Conservation (phyloP, 2,329 filamentous ascomycete species). For the Metarhizium humberi region DNA sequence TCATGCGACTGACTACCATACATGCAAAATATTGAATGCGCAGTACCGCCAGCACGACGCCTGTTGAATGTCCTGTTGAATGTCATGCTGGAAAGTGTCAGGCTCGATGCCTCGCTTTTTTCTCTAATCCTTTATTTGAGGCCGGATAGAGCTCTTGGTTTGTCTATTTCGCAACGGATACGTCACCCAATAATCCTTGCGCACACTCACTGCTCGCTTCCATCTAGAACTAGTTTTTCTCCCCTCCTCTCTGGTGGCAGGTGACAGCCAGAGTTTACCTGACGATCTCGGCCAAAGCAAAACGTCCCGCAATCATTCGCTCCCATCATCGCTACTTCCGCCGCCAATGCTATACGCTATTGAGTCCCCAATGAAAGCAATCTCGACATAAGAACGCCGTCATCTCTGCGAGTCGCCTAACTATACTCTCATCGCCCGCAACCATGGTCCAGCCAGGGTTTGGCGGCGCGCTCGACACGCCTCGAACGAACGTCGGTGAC, state of each 20-base stretch:
- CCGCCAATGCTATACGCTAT: background rate
- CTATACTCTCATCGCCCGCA: slow-evolving; percentile 7
- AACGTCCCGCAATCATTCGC: background rate
- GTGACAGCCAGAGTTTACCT: background rate
- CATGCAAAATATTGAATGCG: too few relatives aligned
- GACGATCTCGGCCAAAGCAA: background rate
- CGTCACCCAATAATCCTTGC: background rate
- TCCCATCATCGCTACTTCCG: background rate
- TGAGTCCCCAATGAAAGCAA: background rate
- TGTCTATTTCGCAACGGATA: background rate
- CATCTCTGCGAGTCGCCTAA: background rate
- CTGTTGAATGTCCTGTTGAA: background rate
- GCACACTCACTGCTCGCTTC: background rate
- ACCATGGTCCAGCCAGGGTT: slow-evolving; percentile 56
- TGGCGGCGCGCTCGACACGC: slow-evolving; percentile 65
- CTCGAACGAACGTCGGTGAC: slow-evolving; percentile 76
- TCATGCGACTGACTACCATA: background rate
- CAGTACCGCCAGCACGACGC: too few relatives aligned
- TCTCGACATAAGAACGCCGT: background rate
- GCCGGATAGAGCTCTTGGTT: background rate
- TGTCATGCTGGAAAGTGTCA: background rate
- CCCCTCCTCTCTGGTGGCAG: background rate
- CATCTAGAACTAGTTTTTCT: background rate
- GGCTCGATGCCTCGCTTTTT: background rate
- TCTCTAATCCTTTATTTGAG: background rate